Percentiles rank a stretch among this genome's conserved stretches.
These are phyloP conservation scores for Periglandula ipomoeae DNA, from an alignment of 2,329 filamentous ascomycete genomes.

Conservation along the genomic window DNA sequence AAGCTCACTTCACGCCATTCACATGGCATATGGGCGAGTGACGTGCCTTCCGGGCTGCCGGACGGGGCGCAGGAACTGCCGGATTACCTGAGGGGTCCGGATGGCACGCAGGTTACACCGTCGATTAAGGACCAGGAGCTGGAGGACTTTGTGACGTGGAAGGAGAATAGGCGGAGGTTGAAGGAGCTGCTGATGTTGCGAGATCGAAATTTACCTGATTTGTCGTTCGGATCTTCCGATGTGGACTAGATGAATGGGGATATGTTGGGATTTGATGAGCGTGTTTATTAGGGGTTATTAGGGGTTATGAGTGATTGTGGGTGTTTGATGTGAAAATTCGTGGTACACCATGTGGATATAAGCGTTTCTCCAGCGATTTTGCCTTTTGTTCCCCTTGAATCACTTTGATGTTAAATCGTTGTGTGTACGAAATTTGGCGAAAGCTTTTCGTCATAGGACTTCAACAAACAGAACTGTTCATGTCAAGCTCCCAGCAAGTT, in stretches of 20 bases:
- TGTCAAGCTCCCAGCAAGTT: too few species aligned
- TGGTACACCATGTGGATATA: too few species aligned
- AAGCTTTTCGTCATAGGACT: too few species aligned
- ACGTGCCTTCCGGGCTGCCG: slow-evolving; percentile 12
- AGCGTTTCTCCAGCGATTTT: too few species aligned
- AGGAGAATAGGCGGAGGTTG: slow-evolving; percentile 34
- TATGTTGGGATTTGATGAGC: too few species aligned
- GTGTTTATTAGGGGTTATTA: neutral
- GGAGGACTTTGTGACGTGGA: slow-evolving; percentile 38
- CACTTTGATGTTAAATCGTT: too few species aligned
- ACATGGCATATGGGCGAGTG: slow-evolving; percentile 47
- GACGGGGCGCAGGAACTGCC: slow-evolving; percentile 27
- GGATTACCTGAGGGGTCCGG: slow-evolving; percentile 39
- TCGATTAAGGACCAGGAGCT: slow-evolving; percentile 41
- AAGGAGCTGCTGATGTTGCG: slow-evolving; percentile 32
- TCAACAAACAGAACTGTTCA: too few species aligned
- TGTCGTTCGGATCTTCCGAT: slow-evolving; percentile 2
- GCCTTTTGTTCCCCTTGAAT: too few species aligned
- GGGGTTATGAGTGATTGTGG: too few species aligned
- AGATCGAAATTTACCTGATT: slow-evolving; percentile 33
- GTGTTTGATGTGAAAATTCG: too few species aligned
- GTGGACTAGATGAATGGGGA: neutral
- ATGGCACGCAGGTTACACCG: slow-evolving; percentile 50
- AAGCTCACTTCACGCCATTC: slow-evolving; percentile 42
- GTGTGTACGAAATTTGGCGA: too few species aligned